Conservation (phyloP, 176 grass and related monocot genomes). For the Paspalum notatum region DNA sequence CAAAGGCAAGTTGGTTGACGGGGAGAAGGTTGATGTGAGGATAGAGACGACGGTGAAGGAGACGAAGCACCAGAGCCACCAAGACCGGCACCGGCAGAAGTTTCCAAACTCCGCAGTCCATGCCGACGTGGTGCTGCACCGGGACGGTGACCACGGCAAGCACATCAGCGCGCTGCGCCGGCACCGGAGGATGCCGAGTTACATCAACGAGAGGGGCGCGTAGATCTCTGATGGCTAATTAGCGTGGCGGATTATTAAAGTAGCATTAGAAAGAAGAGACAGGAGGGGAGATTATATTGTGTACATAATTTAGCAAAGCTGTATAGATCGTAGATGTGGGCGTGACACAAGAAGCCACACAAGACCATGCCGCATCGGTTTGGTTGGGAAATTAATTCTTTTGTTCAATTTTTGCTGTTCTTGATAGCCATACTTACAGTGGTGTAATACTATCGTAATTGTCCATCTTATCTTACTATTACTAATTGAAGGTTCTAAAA, state of each 20-base stretch:
- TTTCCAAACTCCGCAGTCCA: constrained; percentile 63
- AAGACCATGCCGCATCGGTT: constrained; percentile 34
- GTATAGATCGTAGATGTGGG: constrained; percentile 32
- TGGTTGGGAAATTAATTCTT: neutral
- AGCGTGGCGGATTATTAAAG: neutral
- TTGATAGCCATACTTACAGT: neutral
- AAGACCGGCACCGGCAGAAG: constrained; percentile 51
- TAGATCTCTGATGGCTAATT: neutral
- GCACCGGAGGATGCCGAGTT: constrained; percentile 45
- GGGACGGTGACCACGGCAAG: neutral
- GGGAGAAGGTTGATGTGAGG: constrained; percentile 28
- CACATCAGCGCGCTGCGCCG: constrained; percentile 36
- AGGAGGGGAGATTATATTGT: neutral
- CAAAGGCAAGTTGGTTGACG: neutral
- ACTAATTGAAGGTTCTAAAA: no score
- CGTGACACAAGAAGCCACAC: neutral
- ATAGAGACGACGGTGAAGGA: constrained; percentile 21
- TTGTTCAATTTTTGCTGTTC: constrained; percentile 9
- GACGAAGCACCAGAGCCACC: constrained; percentile 52
- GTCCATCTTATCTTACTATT: no score
- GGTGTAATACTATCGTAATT: constrained; percentile 4
- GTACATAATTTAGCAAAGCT: constrained; percentile 36
- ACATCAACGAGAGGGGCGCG: constrained; percentile 46
- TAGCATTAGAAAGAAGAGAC: neutral
- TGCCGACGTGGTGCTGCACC: constrained; percentile 33